Conservation (phyloP, 345 rosid genomes). For the Salix koriyanagi region DNA sequence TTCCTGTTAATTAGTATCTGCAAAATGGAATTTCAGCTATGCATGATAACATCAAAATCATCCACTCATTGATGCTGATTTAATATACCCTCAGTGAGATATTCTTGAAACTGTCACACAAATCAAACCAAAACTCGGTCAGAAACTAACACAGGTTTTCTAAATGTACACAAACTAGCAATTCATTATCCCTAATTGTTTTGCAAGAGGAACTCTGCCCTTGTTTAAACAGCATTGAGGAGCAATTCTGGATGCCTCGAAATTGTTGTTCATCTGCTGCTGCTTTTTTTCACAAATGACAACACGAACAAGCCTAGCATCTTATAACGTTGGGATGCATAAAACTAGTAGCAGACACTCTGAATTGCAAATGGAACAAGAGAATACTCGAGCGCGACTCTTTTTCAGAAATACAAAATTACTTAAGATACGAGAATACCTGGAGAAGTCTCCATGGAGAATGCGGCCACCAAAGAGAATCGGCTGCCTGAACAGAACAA, state of each 20-base stretch:
- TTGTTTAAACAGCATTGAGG: neutral
- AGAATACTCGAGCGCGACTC: neutral
- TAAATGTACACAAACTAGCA: neutral
- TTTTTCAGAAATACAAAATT: neutral
- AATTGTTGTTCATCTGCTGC: neutral
- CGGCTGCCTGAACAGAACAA: constrained; percentile 47
- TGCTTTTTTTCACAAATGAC: neutral
- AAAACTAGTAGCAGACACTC: no score
- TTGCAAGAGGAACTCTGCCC: neutral
- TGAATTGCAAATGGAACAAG: neutral
- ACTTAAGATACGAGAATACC: constrained; percentile 35
- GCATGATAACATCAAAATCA: neutral
- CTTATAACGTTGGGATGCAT: neutral
- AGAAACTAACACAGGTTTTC: neutral
- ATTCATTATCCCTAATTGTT: neutral
- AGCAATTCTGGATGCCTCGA: neutral
- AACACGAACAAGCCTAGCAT: neutral
- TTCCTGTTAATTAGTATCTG: neutral
- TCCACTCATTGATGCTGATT: neutral
- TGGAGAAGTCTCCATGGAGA: constrained; percentile 94
- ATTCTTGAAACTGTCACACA: neutral
- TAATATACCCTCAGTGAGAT: neutral
- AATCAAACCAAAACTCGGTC: neutral
- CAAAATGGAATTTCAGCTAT: neutral
- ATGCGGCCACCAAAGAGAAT: constrained; percentile 75